Base-by-base conservation (phyloP, 495 filamentous ascomycete genomes). In the Trichoderma asperelloides region DNA sequence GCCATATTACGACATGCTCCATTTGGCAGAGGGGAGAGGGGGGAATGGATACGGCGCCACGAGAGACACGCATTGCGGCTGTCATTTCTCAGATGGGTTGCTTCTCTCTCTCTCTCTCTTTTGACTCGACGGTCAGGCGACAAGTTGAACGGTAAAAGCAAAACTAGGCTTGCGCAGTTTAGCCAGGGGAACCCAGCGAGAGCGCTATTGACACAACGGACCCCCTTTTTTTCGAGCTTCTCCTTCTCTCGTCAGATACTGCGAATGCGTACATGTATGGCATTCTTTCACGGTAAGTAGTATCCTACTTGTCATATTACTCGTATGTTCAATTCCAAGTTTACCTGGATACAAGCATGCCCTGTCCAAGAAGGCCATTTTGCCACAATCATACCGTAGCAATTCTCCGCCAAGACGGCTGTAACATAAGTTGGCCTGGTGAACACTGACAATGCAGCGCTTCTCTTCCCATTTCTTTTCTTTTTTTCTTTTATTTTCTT, bases 171-270 rank as follows among this genome's bases (percentile, higher is more conserved):
- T 30, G 25, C 27, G 27, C 55, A 60, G 55, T 25, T 60, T 60
- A 25, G 55, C 55, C 55, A 30, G 27, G 27, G 55, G 25, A 27
- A 18, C 27, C 23, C 55, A 30, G 55, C 55, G 16, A 60, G 55
- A 60, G 55, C 55, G 55, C 55, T 60, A 60, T 60, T 30, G 55
- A 30, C 55, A 60, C 15, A 60, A 25, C 55, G 23, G 55, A 60
- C 28, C 55, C 55, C 55, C 55, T 47, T 60, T 28, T 60, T 60
- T 47, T n/a, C 33, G 5, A 37, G 33, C 33, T 37, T 37, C 23
- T 21, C 47, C 47, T 51, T 21, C 47, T 21, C 47, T 23, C 18
- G 47, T 18, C 21, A 51, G n/a, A 51, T 1, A 21, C 12, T 47
- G 43, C 15, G 43, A 47, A 47, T 13, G 43, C 43, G 43, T 47